These are phyloP conservation scores for Candida krabiensis DNA, from an alignment of 805 yeast genomes.

Conservation along the genomic window DNA sequence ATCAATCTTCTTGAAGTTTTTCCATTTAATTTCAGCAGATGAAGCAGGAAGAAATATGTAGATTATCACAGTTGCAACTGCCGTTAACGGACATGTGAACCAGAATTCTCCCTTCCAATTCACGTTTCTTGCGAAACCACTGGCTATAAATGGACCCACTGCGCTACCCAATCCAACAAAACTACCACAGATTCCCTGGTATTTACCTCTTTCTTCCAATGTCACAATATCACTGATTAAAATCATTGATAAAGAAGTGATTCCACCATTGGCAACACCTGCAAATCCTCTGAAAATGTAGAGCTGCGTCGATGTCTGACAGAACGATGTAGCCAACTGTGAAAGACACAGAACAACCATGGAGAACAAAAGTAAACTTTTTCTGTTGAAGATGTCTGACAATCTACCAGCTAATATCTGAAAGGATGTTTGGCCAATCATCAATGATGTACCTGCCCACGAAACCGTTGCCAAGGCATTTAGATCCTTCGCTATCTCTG, in stretches of 20 bases:
- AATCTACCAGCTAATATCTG: slow-evolving; percentile 55
- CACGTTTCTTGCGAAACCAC: slow-evolving; percentile 43
- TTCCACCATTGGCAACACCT: slow-evolving; percentile 59
- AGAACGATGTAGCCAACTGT: slow-evolving; percentile 53
- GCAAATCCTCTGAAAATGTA: slow-evolving; percentile 54
- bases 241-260: slow-evolving; percentile 50
- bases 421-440: slow-evolving; percentile 51
- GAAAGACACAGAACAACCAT: slow-evolving; percentile 40
- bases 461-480: slow-evolving; percentile 45
- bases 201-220: slow-evolving; percentile 53
- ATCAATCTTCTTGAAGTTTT: slow-evolving; percentile 49
- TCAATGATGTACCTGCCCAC: slow-evolving; percentile 59
- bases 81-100: slow-evolving; percentile 43
- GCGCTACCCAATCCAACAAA: slow-evolving; percentile 53
- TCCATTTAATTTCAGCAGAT: slow-evolving; percentile 30
- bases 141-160: slow-evolving; percentile 57
- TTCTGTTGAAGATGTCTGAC: slow-evolving; percentile 57
- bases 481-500: slow-evolving; percentile 48
- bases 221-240: slow-evolving; percentile 55
- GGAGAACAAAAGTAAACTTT: slow-evolving; percentile 40
- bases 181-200: slow-evolving; percentile 55
- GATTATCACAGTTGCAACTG: slow-evolving; percentile 32
- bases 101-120: slow-evolving; percentile 56
- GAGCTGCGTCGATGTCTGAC: slow-evolving; percentile 47
- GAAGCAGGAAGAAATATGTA: slow-evolving; percentile 37